Percentiles rank a stretch among this genome's conserved stretches.
phyloP scores from a whole-genome alignment of 371 early-diverging fungal genomes.

The Zopfochytrium polystomum region DNA sequence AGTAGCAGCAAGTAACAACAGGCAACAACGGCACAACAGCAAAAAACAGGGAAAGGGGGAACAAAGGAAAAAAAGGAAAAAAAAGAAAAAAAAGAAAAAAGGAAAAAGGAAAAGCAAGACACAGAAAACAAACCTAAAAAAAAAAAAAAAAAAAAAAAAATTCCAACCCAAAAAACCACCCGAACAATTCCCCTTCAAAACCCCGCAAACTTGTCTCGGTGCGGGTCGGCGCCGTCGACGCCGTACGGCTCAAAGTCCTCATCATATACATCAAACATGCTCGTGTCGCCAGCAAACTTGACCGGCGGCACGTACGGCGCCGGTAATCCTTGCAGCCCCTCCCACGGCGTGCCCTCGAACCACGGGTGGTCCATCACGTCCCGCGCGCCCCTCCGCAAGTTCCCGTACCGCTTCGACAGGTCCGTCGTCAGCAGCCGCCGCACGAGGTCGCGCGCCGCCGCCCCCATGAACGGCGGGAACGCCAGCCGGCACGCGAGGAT shows the following conservation, averaged over 20 bases:
- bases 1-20: too few species aligned
- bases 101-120: constrained; percentile 1
- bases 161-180: not conserved
- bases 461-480: constrained; percentile 90
- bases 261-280: constrained; percentile 85
- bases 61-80: not conserved
- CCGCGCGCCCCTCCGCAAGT: constrained; percentile 79
- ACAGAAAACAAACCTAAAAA: too few species aligned
- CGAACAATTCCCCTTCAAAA: constrained; percentile 6
- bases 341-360: constrained; percentile 94
- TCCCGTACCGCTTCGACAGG: constrained; percentile 87
- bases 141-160: constrained; percentile 3
- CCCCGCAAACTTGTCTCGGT: constrained; percentile 30
- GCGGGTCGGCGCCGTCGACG: constrained; percentile 28
- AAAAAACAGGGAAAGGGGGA: not conserved
- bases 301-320: constrained; percentile 90
- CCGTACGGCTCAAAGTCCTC: constrained; percentile 66
- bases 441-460: constrained; percentile 83
- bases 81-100: not conserved
- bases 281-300: constrained; percentile 84
- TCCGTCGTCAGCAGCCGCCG: constrained; percentile 83
- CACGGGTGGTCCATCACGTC: constrained; percentile 94
- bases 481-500: constrained; percentile 82
- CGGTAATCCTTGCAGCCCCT: constrained; percentile 70
- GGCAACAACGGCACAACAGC: not conserved